These are phyloP conservation scores for Nidularia pulvinata DNA, from an alignment of 768 basidiomycete species.

Conservation along the genomic window DNA sequence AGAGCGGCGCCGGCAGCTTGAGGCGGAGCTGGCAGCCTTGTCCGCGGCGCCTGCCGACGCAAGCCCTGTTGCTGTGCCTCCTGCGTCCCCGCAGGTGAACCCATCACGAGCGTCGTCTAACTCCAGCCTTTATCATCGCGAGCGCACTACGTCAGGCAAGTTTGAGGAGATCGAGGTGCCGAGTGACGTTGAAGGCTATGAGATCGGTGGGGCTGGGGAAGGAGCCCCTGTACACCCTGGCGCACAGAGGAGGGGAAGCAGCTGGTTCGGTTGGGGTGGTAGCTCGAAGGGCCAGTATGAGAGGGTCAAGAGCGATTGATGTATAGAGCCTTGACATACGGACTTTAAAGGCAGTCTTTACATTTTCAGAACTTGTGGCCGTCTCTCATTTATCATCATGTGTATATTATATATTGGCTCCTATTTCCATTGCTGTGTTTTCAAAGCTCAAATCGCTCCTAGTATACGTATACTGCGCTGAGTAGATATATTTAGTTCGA, in stretches of 20 bases:
- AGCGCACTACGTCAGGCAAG: constrained; percentile 41
- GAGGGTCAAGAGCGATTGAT: constrained; percentile 50
- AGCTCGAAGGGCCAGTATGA: constrained; percentile 39
- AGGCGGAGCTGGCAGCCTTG: constrained; percentile 60
- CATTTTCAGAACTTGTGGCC: too few relatives aligned
- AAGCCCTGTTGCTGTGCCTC: constrained; percentile 22
- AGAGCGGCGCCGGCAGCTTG: constrained; percentile 49
- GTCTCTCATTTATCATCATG: too few relatives aligned
- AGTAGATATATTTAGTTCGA: too few relatives aligned
- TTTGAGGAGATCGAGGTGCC: constrained; percentile 77
- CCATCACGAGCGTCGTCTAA: constrained; percentile 37
- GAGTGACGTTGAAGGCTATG: constrained; percentile 69
- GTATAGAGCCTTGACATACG: too few relatives aligned
- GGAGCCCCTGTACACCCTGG: constrained; percentile 11
- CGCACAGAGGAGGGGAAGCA: constrained; percentile 24
- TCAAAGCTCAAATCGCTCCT: too few relatives aligned
- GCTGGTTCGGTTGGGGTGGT: constrained; percentile 54
- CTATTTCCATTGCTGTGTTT: too few relatives aligned
- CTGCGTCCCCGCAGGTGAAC: constrained; percentile 10
- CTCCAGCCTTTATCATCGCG: constrained; percentile 31
- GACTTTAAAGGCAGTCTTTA: too few relatives aligned
- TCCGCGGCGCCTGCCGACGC: constrained; percentile 7
- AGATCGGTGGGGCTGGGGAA: constrained; percentile 36
- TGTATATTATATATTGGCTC: too few relatives aligned
- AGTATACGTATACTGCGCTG: too few relatives aligned